Evolutionary conservation across 441 rosid species (phyloP), one percentile per base, ranked within the genome.

Genomic region (Francoa sonchifolia): DNA sequence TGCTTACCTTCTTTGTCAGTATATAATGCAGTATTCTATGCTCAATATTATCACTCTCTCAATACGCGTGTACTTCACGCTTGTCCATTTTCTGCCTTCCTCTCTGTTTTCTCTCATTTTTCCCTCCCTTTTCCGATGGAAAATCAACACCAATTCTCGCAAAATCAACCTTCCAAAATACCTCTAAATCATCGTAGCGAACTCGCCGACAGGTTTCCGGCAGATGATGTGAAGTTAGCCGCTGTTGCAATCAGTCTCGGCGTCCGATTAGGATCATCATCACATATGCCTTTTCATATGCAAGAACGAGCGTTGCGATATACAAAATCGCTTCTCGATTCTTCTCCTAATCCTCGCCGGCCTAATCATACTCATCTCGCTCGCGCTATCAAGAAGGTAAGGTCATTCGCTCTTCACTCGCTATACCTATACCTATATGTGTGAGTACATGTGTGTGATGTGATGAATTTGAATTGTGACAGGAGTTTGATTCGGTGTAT

Each of bases 271-370:
- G 50, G 50, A n/a, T n/a, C n/a, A 19, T 62, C 72, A 12, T 54
- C 59, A 1, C 65, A 67, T 50, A 61, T 66, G 65, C 57, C 67
- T 10, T 47, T 28, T 18, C 31, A 8, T 36, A 67, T 62, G 65
- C 68, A 62, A 23, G 65, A 55, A 28, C 62, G 28, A 19, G 68
- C 72, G 19, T 29, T 67, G 10, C 62, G 59, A 9, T 39, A 25
- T 14, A 31, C 55, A 30, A 40, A 57, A 41, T 67, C 65, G 6
- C 42, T 62, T 29, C 27, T 46, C 5, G 62, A 65, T 23, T 45
- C 61, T 6, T 37, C 57, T 42, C 47, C 59, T 6, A 39, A 37
- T n/a, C n/a, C n/a, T 6, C 45, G 14, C 30, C 50, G 44, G 13
- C 52, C 42, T 20, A 55, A 51, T 34, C 52, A 42, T 13, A 42